These are phyloP conservation scores for Tephrocybe rancida DNA, from an alignment of 768 basidiomycete species.

Conservation along the genomic window DNA sequence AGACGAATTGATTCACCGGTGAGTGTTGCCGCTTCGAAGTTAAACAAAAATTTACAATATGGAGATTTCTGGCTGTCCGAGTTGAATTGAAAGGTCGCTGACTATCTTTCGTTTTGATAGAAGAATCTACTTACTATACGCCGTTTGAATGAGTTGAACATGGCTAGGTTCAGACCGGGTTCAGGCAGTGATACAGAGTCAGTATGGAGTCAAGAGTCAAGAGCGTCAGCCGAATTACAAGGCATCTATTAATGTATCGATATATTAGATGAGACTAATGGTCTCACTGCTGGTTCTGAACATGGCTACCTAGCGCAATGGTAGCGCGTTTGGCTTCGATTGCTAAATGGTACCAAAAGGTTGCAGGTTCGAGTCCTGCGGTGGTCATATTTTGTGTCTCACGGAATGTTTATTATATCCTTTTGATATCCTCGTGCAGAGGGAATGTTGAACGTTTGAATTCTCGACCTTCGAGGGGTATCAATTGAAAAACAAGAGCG, in stretches of 20 bases:
- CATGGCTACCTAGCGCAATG: conserved; percentile 89
- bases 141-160: conserved; percentile 42
- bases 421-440: no score
- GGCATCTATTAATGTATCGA: background rate
- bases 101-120: background rate
- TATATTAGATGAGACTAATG: no score
- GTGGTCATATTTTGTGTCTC: conserved; percentile 74
- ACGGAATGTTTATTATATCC: no score
- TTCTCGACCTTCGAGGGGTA: no score
- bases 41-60: conserved; percentile 55
- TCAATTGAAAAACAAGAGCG: no score
- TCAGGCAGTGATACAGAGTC: background rate
- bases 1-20: background rate
- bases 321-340: conserved; percentile 96
- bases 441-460: no score
- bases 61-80: conserved; percentile 55
- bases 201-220: background rate
- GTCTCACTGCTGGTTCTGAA: no score
- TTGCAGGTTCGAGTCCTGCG: conserved; percentile 81
- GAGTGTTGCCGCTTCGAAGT: no score
- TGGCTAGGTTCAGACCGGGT: conserved; percentile 5
- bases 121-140: conserved; percentile 29
- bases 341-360: conserved; percentile 80
- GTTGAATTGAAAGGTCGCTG: background rate
- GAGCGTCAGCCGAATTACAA: background rate